Evolutionary conservation across 83 land plant species (phyloP), one percentile per base, ranked within the genome.

Genomic region (Picea mariana): DNA sequence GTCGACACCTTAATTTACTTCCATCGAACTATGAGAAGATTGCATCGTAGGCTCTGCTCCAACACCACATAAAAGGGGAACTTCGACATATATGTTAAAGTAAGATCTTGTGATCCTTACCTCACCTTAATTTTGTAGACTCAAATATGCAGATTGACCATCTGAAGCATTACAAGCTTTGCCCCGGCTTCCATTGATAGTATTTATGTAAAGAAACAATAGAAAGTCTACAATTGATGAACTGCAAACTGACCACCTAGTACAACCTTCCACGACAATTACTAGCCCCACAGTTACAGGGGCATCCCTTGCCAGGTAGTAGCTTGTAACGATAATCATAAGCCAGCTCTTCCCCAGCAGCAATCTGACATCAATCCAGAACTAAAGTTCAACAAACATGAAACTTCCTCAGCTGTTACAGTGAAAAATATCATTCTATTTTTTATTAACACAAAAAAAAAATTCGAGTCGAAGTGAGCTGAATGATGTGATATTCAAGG

Each of bases 261-360:
- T 87, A 86, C 49, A 94, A 84, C 61, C 98, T 93, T 21, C 98
- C 98, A 49, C 97, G 81, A 81, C 99, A 97, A 40, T 82, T 88
- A 27, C 89, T 69, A 72, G 99, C 87, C 68, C 93, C 97, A 87
- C 99, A 97, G 49, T 87, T 91, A 77, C 99, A 97, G 11, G 93
- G 93, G 67, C 79, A 90, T 27, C 99, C 97, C 77, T 87, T 90
- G 67, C 95, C 99, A n/a, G 91, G 91, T 40, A 91, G 83, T 55
- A 89, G 65, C 73, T 90, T 91, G 81, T 88, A 91, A 16, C 93
- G 86, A 80, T 91, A 96, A 84, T 97, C 91, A 80, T 90, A 95
- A 5, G 95, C 90, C 71, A 97, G 81, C 83, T 97, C 99, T 87
- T 97, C 99, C 60, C 99, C 99, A n/a, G 83, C 15, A 16, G 88